phyloP scores from a whole-genome alignment of 2,329 filamentous ascomycete genomes.

The Bertia moriformis region DNA sequence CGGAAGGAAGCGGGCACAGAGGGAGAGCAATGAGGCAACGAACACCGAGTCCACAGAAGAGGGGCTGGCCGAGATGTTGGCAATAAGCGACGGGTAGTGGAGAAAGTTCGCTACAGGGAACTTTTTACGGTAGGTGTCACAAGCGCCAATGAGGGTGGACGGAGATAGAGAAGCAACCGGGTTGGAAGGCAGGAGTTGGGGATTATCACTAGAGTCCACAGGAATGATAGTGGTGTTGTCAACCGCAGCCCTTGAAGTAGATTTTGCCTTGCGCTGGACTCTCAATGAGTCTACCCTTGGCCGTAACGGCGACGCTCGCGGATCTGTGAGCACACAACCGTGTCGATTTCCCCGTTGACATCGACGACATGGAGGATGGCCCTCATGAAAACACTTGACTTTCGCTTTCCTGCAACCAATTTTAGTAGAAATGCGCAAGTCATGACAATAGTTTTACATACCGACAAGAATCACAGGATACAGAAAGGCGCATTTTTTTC shows the following conservation, averaged over 20 bases:
- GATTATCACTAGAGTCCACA: too few relatives aligned
- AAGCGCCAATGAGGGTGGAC: constrained; percentile 14
- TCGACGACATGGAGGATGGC: constrained; percentile 15
- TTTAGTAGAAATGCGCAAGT: neutral
- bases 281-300: neutral
- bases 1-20: constrained; percentile 16
- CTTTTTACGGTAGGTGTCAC: constrained; percentile 18
- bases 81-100: constrained; percentile 18
- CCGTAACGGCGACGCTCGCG: constrained; percentile 7
- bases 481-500: constrained; percentile 17
- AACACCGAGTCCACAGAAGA: constrained; percentile 16
- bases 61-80: constrained; percentile 13
- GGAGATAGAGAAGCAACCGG: constrained; percentile 6
- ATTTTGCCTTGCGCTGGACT: neutral
- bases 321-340: constrained; percentile 14
- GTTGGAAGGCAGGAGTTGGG: too few relatives aligned
- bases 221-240: too few relatives aligned
- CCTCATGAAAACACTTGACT: constrained; percentile 18
- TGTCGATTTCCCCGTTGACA: constrained; percentile 11
- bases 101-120: constrained; percentile 19
- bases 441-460: constrained; percentile 4
- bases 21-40: constrained; percentile 14
- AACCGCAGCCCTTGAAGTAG: too few relatives aligned
- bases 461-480: constrained; percentile 18
- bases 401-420: constrained; percentile 13